Conservation (phyloP, 345 rosid species). For the thale cress (Arabidopsis thaliana) region TAIR10.1 NC_003076.8:24006501-24007000, state of each 20-base stretch:
- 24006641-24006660: constrained; percentile 40
- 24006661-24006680: constrained; percentile 45
- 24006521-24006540: constrained; percentile 54
- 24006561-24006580: constrained; percentile 60
- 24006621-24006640: constrained; percentile 48
- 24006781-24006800: constrained; percentile 68
- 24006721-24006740: constrained; percentile 49
- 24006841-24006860: constrained; percentile 53
- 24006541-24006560: constrained; percentile 64
- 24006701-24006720: constrained; percentile 60
- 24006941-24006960: constrained; percentile 41
- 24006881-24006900: constrained; percentile 43
- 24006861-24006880: constrained; percentile 45
- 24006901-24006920: constrained; percentile 46
- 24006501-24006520: constrained; percentile 60
- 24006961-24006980: constrained; percentile 42
- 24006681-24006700: constrained; percentile 37
- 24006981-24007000: constrained; percentile 45
- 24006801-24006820: constrained; percentile 55
- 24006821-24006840: constrained; percentile 57
- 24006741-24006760: constrained; percentile 50
- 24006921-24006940: constrained; percentile 34
- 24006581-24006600: constrained; percentile 51
- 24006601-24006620: constrained; percentile 63
- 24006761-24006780: constrained; percentile 40